Evolutionary conservation across 306 rosid species (phyloP).

Genomic region (Carpinus fangiana): DNA sequence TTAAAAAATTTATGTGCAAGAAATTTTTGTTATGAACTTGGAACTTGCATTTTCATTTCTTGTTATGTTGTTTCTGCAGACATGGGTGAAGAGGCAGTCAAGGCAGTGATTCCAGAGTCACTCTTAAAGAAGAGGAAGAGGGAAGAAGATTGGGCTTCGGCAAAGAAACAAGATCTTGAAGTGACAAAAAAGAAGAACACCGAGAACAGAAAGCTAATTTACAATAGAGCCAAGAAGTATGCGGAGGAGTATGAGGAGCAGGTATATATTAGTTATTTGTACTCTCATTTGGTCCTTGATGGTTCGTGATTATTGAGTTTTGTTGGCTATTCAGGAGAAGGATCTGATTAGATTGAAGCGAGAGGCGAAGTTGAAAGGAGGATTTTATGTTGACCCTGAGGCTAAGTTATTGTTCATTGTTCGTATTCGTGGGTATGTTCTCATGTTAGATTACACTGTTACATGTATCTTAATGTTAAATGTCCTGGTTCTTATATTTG

Average conservation of each 20-base stretch:
- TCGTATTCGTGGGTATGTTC: conserved; percentile 81
- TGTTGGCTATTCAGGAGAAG: conserved; percentile 41
- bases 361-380: conserved; percentile 90
- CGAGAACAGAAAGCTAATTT: conserved; percentile 65
- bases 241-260: conserved; percentile 56
- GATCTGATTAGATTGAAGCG: conserved; percentile 71
- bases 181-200: conserved; percentile 64
- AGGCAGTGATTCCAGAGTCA: conserved; percentile 66
- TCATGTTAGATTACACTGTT: neutral
- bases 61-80: conserved; percentile 4
- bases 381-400: conserved; percentile 93
- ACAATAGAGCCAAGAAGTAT: conserved; percentile 68
- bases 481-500: neutral
- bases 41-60: neutral
- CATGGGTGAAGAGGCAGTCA: conserved; percentile 64
- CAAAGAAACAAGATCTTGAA: conserved; percentile 49
- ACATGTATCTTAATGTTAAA: neutral
- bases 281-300: neutral
- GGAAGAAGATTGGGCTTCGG: conserved; percentile 78
- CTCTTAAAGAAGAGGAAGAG: conserved; percentile 81
- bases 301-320: neutral
- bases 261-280: conserved; percentile 30
- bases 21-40: neutral
- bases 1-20: neutral
- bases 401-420: conserved; percentile 79